Evolutionary conservation across 371 early-diverging fungal genomes (phyloP).

Genomic region (Aphelidium insulamus): DNA sequence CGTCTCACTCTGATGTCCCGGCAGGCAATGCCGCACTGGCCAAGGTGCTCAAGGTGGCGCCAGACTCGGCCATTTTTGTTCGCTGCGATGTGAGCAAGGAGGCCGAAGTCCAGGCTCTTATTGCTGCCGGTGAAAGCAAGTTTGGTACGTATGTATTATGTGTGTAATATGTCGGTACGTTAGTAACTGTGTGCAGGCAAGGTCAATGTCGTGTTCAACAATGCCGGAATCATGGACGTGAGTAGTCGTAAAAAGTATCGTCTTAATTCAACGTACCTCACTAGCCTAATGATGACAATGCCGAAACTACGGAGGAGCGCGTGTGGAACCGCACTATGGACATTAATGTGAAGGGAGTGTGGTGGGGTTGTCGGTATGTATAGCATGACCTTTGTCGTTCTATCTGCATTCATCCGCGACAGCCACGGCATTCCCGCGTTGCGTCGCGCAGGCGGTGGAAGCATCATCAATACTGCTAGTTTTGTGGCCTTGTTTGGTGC

Average conservation of each 20-base stretch:
- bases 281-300: slow-evolving; percentile 62
- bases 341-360: slow-evolving; percentile 79
- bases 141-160: slow-evolving; percentile 24
- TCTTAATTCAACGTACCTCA: no score
- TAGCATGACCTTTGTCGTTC: no score
- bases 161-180: neutral
- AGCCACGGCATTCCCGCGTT: slow-evolving; percentile 56
- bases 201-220: slow-evolving; percentile 63
- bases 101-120: slow-evolving; percentile 37
- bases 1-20: no score
- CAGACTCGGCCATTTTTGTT: slow-evolving; percentile 16
- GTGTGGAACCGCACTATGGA: slow-evolving; percentile 57
- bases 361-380: slow-evolving; percentile 72
- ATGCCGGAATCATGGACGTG: slow-evolving; percentile 81
- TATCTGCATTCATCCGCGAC: no score
- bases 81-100: slow-evolving; percentile 49
- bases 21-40: no score
- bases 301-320: slow-evolving; percentile 44
- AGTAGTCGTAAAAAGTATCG: no score
- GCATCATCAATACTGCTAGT: slow-evolving; percentile 69
- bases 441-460: slow-evolving; percentile 40
- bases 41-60: no score
- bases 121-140: slow-evolving; percentile 34
- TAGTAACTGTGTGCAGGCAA: slow-evolving; percentile 13
- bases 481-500: slow-evolving; percentile 64